Base-by-base conservation (phyloP, 257 asterid species). In the Lycium ferocissimum region DNA sequence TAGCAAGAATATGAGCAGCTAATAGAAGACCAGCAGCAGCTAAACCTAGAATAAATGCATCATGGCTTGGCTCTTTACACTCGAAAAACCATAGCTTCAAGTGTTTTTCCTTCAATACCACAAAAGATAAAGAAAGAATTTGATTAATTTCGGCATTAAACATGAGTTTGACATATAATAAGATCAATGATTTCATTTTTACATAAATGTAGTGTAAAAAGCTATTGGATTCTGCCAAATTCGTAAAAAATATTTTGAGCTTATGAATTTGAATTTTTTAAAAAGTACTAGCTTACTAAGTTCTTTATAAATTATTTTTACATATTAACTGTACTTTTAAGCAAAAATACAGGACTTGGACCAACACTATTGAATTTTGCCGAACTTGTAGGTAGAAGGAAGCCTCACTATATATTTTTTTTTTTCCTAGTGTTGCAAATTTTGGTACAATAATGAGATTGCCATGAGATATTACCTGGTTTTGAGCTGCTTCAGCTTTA, bases 21-120 rank as follows among this genome's bases (percentile, higher is more conserved):
- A 87, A 82, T 7, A 94, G 90, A 58, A 95, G 91, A n/a, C 87
- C 80, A 5, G 94, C 92, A n/a, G 99, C 99, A 9, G 92, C 91
- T 53, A 91, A 62, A 15, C 98, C 99, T 12, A 94, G 82, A 56
- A 95, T 83, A 66, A 84, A 96, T 0, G 99, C 99, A 9, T 91
- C 94, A 62, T 95, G 98, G 86, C 98, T 95, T 38, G 97, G 97
- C 87, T 92, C 91, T 86, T 96, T 95, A 61, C 99, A 96, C 91
- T 96, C 99, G 70, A 95, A 92, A 83, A 96, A 70, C 96, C 94
- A 93, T 71, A 96, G 78, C 89, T 90, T 89, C 86, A 96, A 7
- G 84, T 96, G 98, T 86, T 95, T 96, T 81, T 85, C 95, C 98
- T 96, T 47, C 76, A 33, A 26, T 4, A 76, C 9, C 22, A 13